Evolutionary conservation across 192 early-diverging fungal species (phyloP).

Genomic region (Podila minutissima): DNA sequence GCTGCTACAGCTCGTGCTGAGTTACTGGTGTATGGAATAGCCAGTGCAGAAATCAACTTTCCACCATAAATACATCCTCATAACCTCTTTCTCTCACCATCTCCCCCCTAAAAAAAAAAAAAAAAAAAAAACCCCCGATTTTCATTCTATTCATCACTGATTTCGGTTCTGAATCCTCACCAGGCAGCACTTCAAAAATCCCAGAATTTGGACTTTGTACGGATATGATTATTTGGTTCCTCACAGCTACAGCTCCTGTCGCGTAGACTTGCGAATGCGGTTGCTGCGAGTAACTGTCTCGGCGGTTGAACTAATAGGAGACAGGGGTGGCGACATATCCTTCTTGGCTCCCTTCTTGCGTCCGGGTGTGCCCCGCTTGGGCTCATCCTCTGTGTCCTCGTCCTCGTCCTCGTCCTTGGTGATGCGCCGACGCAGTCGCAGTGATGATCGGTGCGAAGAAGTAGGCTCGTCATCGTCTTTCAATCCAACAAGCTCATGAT

Average conservation of each 20-base stretch:
- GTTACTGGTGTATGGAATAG: no score
- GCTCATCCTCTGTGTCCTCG: constrained; percentile 13
- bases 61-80: no score
- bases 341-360: constrained; percentile 29
- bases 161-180: no score
- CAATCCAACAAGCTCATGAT: not conserved
- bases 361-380: constrained; percentile 22
- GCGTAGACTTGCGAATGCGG: constrained; percentile 20
- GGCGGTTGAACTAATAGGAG: not conserved
- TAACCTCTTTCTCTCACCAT: no score
- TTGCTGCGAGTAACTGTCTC: constrained; percentile 2
- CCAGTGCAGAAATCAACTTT: no score
- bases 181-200: no score
- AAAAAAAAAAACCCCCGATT: no score
- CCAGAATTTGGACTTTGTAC: no score
- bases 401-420: constrained; percentile 13
- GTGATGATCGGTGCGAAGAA: not conserved
- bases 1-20: no score
- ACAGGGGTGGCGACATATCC: not conserved
- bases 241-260: constrained; percentile 29
- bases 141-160: no score
- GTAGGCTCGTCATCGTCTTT: not conserved
- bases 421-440: not conserved
- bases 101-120: no score
- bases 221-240: no score